phyloP scores from a whole-genome alignment of 352 stramenopile species.

The Blastocystis sp. region DNA sequence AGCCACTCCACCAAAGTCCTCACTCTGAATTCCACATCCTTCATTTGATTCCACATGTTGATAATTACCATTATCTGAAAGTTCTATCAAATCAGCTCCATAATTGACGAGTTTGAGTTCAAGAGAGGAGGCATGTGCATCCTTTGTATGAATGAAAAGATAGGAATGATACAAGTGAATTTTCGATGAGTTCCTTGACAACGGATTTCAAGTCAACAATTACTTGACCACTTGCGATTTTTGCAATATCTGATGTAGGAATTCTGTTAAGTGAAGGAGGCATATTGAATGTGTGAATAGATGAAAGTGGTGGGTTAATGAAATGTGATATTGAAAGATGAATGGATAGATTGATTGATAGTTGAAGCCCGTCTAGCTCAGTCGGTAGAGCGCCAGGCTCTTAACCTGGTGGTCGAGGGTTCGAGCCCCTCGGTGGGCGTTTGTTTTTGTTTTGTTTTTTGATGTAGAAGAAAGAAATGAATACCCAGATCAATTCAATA shows the following conservation, averaged over 20 bases:
- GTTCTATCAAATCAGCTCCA: conserved; percentile 83
- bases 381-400: conserved; percentile 55
- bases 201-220: conserved; percentile 85
- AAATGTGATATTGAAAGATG: background rate
- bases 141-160: conserved; percentile 66
- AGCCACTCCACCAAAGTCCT: conserved; percentile 75
- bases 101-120: conserved; percentile 82
- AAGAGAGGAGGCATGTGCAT: conserved; percentile 71
- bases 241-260: conserved; percentile 64
- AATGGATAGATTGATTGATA: background rate
- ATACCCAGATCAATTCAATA: conserved; percentile 8
- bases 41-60: background rate
- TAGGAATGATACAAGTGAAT: conserved; percentile 69
- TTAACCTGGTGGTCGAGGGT: conserved; percentile 56
- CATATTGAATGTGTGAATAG: background rate
- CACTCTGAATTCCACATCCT: conserved; percentile 72
- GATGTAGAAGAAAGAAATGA: conserved; percentile 4
- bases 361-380: conserved; percentile 35
- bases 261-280: conserved; percentile 3
- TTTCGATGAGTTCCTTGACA: conserved; percentile 94
- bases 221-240: conserved; percentile 77
- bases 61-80: conserved; percentile 82
- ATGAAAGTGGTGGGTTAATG: background rate
- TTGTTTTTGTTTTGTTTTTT: conserved; percentile 1
- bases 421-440: conserved; percentile 45